A percentile compares a stretch with the other conserved stretches of the same genome.
These are phyloP conservation scores for Aegilops sharonensis DNA, from an alignment of 176 grass and related monocot genomes.

Conservation along the genomic window DNA sequence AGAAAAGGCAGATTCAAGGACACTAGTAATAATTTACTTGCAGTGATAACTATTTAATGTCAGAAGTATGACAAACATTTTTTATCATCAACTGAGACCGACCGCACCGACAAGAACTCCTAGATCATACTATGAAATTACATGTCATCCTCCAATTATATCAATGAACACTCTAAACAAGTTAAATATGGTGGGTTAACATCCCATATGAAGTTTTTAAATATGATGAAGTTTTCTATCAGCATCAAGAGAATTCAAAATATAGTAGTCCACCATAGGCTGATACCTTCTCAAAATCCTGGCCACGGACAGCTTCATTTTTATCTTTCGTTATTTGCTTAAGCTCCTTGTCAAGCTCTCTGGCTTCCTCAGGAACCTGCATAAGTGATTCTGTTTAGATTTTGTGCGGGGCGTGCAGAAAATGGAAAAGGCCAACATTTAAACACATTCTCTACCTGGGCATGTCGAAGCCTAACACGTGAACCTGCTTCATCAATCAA, in stretches of 20 bases:
- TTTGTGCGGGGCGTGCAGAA: conserved; percentile 2
- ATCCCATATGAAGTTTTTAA: background rate
- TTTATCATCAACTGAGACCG: conserved; percentile 9
- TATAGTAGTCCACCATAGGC: background rate
- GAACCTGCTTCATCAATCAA: conserved; percentile 95
- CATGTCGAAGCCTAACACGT: conserved; percentile 80
- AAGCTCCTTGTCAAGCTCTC: conserved; percentile 83
- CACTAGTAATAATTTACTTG: background rate
- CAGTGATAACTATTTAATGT: background rate
- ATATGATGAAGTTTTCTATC: background rate
- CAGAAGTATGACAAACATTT: background rate
- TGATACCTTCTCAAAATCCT: conserved; percentile 91
- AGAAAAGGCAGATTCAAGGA: conserved; percentile 8
- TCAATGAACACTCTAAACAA: background rate
- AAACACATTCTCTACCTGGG: conserved; percentile 59
- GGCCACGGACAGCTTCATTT: conserved; percentile 77
- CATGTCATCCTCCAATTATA: conserved; percentile 4
- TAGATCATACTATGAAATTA: conserved; percentile 23
- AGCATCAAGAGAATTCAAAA: conserved; percentile 31
- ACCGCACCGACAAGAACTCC: background rate
- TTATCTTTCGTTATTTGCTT: conserved; percentile 85
- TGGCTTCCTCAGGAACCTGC: conserved; percentile 82
- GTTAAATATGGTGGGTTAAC: background rate
- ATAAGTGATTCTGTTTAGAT: conserved; percentile 7
- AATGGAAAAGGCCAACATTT: conserved; percentile 1